Percentiles rank a stretch among this genome's conserved stretches.
Evolutionary conservation across 202 grass and related monocot genomes (phyloP).

Genomic region (Musa balbisiana): DNA sequence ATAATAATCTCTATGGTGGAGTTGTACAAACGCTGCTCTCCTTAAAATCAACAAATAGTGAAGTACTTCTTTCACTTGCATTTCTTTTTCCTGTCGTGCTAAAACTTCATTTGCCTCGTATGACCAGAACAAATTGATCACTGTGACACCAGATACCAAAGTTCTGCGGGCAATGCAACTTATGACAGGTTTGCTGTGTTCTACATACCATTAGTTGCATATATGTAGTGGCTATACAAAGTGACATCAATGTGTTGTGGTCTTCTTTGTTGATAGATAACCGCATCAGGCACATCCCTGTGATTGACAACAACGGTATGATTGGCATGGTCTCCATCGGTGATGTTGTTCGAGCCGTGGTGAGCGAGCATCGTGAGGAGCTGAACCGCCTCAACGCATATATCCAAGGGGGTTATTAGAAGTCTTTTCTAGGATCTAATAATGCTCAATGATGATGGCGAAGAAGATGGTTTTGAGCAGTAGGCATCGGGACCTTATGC

Average conservation of each 20-base stretch:
- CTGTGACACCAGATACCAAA: conserved; percentile 67
- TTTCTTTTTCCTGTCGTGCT: no score
- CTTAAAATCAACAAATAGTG: no score
- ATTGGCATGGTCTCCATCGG: conserved; percentile 96
- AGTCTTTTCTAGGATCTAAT: conserved; percentile 15
- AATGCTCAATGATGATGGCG: conserved; percentile 42
- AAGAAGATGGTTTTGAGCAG: conserved; percentile 27
- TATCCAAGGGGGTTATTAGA: conserved; percentile 92
- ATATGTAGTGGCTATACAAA: neutral
- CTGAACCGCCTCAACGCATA: conserved; percentile 87
- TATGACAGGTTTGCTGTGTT: conserved; percentile 64
- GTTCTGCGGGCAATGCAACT: conserved; percentile 96
- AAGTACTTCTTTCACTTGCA: no score
- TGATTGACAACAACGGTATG: conserved; percentile 61
- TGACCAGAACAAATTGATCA: conserved; percentile 87
- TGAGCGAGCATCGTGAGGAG: conserved; percentile 76
- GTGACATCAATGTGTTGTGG: neutral
- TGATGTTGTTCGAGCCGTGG: conserved; percentile 80
- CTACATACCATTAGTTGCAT: neutral
- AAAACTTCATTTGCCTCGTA: neutral
- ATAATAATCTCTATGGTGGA: no score
- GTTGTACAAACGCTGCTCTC: no score
- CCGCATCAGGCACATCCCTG: conserved; percentile 90
- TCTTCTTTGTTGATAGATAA: conserved; percentile 40
- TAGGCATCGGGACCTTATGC: no score